Evolutionary conservation across 2,329 filamentous ascomycete genomes (phyloP), one percentile per base, ranked within the genome.

Genomic region (Aspergillus sp.): DNA sequence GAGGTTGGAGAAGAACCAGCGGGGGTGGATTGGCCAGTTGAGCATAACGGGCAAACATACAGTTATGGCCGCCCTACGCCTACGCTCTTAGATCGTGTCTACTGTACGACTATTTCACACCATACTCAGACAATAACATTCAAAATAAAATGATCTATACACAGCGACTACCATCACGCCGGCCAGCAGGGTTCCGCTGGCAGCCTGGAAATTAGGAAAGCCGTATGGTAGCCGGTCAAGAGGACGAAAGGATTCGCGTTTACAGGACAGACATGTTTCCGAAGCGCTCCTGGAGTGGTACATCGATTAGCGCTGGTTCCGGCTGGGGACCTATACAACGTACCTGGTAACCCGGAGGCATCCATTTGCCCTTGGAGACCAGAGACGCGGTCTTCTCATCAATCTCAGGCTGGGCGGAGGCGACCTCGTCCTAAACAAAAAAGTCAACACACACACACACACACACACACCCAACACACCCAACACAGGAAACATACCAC

Each of bases 301-400:
- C 34, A 35, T 14, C 24, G n/a, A n/a, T n/a, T n/a, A n/a, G n/a
- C n/a, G n/a, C n/a, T n/a, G n/a, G n/a, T n/a, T n/a, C n/a, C n/a
- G n/a, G n/a, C n/a, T n/a, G n/a, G n/a, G n/a, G n/a, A n/a, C n/a
- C n/a, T n/a, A n/a, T n/a, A n/a, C n/a, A n/a, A 67, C 80, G 54
- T 71, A 89, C 89, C 86, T 95, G 94, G 83, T 98, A 98, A 62
- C 91, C 91, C 45, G 91, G 88, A 59, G 94, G 88, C 71, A 80
- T 77, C 91, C 91, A 98, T 78, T 86, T 85, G 65, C 89, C 89
- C 81, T 93, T 95, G 66, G 85, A 85, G 47, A 98, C 88, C 62
- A 98, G 78, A 70, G 91, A 80, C 55, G 80, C 71, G 53, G 89
- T 94, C 76, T 93, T 93, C 78, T 94, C 80, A 71, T 96, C 89